Percentiles rank a stretch among this genome's conserved stretches.
Evolutionary conservation across 495 filamentous ascomycete genomes (phyloP).

Genomic region (Pyronema omphalodes): DNA sequence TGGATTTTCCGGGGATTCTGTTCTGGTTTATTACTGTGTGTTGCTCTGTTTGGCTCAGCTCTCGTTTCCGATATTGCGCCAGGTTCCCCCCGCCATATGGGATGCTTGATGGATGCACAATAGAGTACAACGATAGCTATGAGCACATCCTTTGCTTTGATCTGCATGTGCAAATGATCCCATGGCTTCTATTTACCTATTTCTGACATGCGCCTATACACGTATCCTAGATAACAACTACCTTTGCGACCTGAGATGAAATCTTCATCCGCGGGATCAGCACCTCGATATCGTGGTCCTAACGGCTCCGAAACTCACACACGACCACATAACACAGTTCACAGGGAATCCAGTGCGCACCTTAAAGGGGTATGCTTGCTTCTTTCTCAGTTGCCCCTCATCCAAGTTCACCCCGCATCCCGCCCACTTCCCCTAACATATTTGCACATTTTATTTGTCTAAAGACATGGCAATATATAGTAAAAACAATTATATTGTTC

Average conservation of each 20-base stretch:
- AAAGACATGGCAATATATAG: neutral
- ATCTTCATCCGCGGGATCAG: slow-evolving; percentile 18
- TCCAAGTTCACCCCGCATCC: neutral
- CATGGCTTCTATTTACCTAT: neutral
- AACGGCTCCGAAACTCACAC: slow-evolving; percentile 11
- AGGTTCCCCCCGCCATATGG: neutral
- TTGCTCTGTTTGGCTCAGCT: neutral
- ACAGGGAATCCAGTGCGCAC: slow-evolving; percentile 17
- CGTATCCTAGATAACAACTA: slow-evolving; percentile 8
- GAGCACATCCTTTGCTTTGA: neutral
- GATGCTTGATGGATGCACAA: neutral
- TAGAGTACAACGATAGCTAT: neutral
- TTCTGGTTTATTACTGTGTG: neutral
- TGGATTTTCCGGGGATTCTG: neutral
- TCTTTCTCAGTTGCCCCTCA: neutral
- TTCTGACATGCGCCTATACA: neutral
- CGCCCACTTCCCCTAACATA: neutral
- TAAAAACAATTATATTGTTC: neutral
- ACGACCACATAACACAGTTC: slow-evolving; percentile 13
- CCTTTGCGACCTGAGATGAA: slow-evolving; percentile 21
- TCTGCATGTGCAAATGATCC: neutral
- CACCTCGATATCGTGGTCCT: slow-evolving; percentile 18
- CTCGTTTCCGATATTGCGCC: neutral
- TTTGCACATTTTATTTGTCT: neutral
- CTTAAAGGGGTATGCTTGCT: slow-evolving; percentile 24